Conservation (phyloP, 2,329 filamentous ascomycete genomes). For the Ceratocystis smalleyi region DNA sequence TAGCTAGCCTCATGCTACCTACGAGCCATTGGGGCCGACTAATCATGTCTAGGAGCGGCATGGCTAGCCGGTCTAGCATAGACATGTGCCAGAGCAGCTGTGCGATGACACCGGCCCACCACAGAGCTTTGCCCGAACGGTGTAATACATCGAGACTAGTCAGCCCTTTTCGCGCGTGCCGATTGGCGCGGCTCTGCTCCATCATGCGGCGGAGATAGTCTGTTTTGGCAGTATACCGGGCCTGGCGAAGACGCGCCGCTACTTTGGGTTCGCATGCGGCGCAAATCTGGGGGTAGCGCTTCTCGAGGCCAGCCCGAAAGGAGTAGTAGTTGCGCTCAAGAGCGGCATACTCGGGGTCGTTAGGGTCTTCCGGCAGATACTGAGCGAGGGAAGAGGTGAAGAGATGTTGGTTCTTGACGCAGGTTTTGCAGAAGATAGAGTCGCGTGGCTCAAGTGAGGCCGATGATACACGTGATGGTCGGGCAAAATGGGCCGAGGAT, state of each 20-base stretch:
- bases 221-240: conserved; percentile 70
- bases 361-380: conserved; percentile 52
- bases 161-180: conserved; percentile 21
- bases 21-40: conserved; percentile 7
- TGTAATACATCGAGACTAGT: conserved; percentile 31
- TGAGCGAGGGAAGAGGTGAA: conserved; percentile 61
- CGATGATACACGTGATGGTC: conserved; percentile 20
- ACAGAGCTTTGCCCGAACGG: conserved; percentile 30
- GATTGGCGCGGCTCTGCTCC: conserved; percentile 40
- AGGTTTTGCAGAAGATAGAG: conserved; percentile 55
- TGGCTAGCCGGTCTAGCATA: conserved; percentile 18
- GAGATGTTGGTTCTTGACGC: conserved; percentile 77
- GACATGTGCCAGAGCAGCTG: conserved; percentile 38
- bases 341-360: conserved; percentile 51
- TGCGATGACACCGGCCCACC: conserved; percentile 32
- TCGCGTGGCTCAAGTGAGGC: conserved; percentile 20
- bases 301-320: conserved; percentile 59
- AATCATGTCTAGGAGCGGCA: not conserved
- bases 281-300: conserved; percentile 80
- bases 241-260: conserved; percentile 49
- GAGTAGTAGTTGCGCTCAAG: conserved; percentile 53
- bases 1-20: not conserved
- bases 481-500: conserved; percentile 19
- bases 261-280: conserved; percentile 62
- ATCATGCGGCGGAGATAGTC: conserved; percentile 64